Evolutionary conservation across 2,329 filamentous ascomycete species (phyloP).

Genomic region (Sphaerostilbella broomeana): DNA sequence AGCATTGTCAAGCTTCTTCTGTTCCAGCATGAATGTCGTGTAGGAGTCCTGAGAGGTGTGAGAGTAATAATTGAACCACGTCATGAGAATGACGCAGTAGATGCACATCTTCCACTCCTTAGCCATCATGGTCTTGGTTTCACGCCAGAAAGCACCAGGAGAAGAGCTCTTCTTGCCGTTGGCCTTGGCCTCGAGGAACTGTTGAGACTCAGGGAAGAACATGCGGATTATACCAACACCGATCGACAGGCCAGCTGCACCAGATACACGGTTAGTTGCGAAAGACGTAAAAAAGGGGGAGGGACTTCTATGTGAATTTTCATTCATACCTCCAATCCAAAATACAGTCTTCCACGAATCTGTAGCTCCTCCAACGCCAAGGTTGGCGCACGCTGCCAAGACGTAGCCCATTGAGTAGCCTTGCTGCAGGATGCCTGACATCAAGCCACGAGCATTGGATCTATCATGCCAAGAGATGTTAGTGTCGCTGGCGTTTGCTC

Average conservation of each 20-base stretch:
- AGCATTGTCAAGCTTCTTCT: conserved; percentile 61
- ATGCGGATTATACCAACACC: conserved; percentile 61
- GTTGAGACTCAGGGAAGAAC: conserved; percentile 65
- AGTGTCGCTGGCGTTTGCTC: background rate
- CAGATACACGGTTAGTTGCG: conserved; percentile 7
- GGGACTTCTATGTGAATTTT: too few species aligned
- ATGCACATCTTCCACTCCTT: conserved; percentile 71
- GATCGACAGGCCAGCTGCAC: conserved; percentile 55
- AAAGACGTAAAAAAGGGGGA: too few species aligned
- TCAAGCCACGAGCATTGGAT: conserved; percentile 64
- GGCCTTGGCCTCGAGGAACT: conserved; percentile 65
- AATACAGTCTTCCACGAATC: conserved; percentile 71
- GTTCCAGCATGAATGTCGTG: conserved; percentile 69
- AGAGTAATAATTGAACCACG: conserved; percentile 67
- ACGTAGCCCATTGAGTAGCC: conserved; percentile 78
- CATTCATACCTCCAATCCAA: conserved; percentile 57
- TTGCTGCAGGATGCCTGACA: conserved; percentile 77
- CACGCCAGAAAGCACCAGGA: conserved; percentile 56
- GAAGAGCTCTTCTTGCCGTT: conserved; percentile 44
- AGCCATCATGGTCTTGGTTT: conserved; percentile 60
- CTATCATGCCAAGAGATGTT: conserved; percentile 26
- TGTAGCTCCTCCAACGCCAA: conserved; percentile 59
- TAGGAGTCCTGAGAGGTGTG: conserved; percentile 78
- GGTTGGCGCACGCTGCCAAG: conserved; percentile 66
- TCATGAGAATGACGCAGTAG: conserved; percentile 75